These are phyloP conservation scores for Neopestalotiopsis clavispora DNA, from an alignment of 2,329 filamentous ascomycete species.

Conservation along the genomic window DNA sequence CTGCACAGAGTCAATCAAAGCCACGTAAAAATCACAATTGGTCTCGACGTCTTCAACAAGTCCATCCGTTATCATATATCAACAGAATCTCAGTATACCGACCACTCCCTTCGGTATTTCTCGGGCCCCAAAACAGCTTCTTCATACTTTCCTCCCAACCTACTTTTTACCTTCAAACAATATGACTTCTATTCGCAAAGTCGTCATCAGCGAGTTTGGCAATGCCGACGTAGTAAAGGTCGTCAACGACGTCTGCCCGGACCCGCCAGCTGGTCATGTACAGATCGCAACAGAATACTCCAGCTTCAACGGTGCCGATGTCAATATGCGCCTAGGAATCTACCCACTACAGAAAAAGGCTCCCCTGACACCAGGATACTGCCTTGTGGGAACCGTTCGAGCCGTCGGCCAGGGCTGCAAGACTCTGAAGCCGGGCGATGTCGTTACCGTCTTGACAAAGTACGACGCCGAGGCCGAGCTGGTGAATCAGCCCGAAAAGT, in stretches of 20 bases:
- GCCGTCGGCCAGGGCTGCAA: neutral
- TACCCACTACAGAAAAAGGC: neutral
- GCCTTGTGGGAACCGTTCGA: neutral
- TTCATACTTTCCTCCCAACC: too few relatives aligned
- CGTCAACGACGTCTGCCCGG: neutral
- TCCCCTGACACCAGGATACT: neutral
- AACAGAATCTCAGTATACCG: too few relatives aligned
- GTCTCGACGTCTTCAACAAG: too few relatives aligned
- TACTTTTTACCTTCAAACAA: neutral
- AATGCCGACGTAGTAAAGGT: neutral
- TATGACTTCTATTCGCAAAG: neutral
- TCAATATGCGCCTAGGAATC: neutral
- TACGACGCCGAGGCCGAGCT: conserved; percentile 50
- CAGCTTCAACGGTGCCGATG: neutral
- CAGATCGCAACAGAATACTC: neutral
- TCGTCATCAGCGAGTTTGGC: neutral
- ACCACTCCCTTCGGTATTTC: too few relatives aligned
- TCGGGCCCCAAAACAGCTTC: too few relatives aligned
- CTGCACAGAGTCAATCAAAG: too few relatives aligned
- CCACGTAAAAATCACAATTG: too few relatives aligned
- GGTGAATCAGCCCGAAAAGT: conserved; percentile 51
- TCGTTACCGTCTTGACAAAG: conserved; percentile 41
- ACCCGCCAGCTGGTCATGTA: neutral
- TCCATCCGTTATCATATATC: too few relatives aligned
- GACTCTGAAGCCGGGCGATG: conserved; percentile 35